Conservation (phyloP, 83 land plant species). For the Picea abies region DNA sequence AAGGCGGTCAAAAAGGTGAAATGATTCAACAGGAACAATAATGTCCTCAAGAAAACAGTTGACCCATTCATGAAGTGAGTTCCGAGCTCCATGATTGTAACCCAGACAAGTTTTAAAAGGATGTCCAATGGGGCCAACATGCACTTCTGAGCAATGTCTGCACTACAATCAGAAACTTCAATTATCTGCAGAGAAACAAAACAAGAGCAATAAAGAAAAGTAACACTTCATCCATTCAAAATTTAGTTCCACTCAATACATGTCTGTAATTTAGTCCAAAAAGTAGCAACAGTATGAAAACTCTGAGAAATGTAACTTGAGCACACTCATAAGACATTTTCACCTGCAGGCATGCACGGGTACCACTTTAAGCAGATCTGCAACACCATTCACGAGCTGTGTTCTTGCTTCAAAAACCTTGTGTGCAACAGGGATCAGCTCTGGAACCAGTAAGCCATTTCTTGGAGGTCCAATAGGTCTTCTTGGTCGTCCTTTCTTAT, state of each 20-base stretch:
- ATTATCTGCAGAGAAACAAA: slow-evolving; percentile 15
- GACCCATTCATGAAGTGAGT: slow-evolving; percentile 82
- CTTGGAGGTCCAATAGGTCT: slow-evolving; percentile 69
- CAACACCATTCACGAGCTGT: slow-evolving; percentile 61
- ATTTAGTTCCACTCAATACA: background rate
- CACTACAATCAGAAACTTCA: slow-evolving; percentile 10
- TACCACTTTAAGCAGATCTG: slow-evolving; percentile 62
- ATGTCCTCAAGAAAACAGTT: slow-evolving; percentile 69
- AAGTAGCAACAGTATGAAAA: slow-evolving; percentile 9
- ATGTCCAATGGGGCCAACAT: slow-evolving; percentile 88
- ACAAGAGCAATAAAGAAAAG: slow-evolving; percentile 18
- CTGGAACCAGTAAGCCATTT: slow-evolving; percentile 76
- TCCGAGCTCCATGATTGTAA: slow-evolving; percentile 32
- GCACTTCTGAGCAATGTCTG: slow-evolving; percentile 87
- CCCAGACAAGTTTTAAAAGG: slow-evolving; percentile 81
- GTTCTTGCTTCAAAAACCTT: slow-evolving; percentile 61
- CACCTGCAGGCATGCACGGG: slow-evolving; percentile 92
- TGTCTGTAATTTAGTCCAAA: background rate
- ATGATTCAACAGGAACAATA: slow-evolving; percentile 78
- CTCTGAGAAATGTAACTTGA: background rate
- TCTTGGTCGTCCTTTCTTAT: slow-evolving; percentile 29
- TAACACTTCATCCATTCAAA: background rate
- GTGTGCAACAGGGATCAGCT: slow-evolving; percentile 81
- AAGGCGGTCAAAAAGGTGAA: slow-evolving; percentile 86
- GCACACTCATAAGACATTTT: slow-evolving; percentile 20